These are phyloP conservation scores for Kodamaea lidongshanica DNA, from an alignment of 805 yeast species.

Conservation along the genomic window DNA sequence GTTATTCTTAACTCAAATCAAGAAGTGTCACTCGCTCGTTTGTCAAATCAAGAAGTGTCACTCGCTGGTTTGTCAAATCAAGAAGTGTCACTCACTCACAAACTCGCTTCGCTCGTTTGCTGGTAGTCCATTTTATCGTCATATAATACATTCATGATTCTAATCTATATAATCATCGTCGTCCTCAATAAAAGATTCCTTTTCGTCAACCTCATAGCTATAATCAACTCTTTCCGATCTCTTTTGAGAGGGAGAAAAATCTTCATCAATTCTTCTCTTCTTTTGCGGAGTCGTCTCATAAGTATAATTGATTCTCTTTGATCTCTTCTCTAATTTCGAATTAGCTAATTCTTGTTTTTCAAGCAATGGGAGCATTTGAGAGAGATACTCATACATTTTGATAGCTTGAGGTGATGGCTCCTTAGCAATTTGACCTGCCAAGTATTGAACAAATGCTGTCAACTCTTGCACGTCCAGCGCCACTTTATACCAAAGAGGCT, in stretches of 20 bases:
- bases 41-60: no score
- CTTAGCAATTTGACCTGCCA: conserved; percentile 19
- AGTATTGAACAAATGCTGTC: conserved; percentile 18
- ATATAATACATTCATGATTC: conserved; percentile 4
- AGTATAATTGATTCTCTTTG: conserved; percentile 4
- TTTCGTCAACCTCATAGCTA: conserved; percentile 10
- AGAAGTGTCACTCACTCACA: no score
- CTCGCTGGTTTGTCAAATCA: no score
- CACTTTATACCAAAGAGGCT: conserved; percentile 28
- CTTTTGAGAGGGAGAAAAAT: no score
- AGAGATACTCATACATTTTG: conserved; percentile 25
- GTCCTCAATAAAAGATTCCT: conserved; percentile 16
- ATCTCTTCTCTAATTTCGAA: conserved; percentile 4
- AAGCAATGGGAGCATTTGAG: conserved; percentile 23
- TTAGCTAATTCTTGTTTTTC: conserved; percentile 18
- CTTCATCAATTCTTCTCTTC: no score
- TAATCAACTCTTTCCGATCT: conserved; percentile 5
- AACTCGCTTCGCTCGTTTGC: no score
- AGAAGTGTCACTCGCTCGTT: no score
- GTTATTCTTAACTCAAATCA: no score
- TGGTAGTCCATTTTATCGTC: conserved; percentile 2
- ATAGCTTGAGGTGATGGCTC: conserved; percentile 16
- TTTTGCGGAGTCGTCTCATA: conserved; percentile 2
- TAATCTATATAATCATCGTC: conserved; percentile 15
- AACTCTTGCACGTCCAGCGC: conserved; percentile 29